Base-by-base conservation (phyloP, 805 yeast genomes). In the Maudiozyma saulgeensis region DNA sequence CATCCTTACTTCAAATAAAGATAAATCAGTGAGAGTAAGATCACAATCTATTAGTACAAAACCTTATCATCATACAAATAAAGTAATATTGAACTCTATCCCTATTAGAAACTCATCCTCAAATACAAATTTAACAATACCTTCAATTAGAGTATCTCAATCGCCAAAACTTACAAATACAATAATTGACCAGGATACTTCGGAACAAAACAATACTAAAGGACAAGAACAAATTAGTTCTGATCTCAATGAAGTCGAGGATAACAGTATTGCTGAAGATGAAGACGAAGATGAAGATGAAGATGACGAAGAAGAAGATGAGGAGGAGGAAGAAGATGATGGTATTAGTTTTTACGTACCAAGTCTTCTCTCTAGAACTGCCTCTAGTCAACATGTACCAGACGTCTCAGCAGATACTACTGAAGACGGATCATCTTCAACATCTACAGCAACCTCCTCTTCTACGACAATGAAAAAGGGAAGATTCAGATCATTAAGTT, bases 261-360 rank as follows among this genome's bases (percentile, higher is more conserved):
- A 23, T 26, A 11, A 21, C 5, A 12, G 25, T 21, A 15, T 13
- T 26, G n/a, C 4, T 16, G 44, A 26, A 11, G 21, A 42, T 11
- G 47, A 48, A 3, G 39, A 44, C 1, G 37, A 45, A 4, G 39
- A 35, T 1, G 61, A 56, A 26, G 66, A 63, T 18, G 68, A 66
- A 13, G 62, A 61, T 39, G 70, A 67, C 11, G 63, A 60, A 42
- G 67, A 64, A 16, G 62, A 61, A 28, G 64, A 65, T 31, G 63
- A 65, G 3, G 64, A 63, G 21, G 54, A 62, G n/a, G 66, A 62
- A 26, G 69, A 67, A 49, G 70, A 69, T 43, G 66, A 58, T 43
- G 65, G 64, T 5, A 57, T 70, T 38, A 69, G 68, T 50, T 68
- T 71, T 52, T 70, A 68, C 50, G 73, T 64, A 5, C 66, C 68